Evolutionary conservation across 306 rosid species (phyloP), one percentile per base, ranked within the genome.

Genomic region (Sphenostylis stenocarpa): DNA sequence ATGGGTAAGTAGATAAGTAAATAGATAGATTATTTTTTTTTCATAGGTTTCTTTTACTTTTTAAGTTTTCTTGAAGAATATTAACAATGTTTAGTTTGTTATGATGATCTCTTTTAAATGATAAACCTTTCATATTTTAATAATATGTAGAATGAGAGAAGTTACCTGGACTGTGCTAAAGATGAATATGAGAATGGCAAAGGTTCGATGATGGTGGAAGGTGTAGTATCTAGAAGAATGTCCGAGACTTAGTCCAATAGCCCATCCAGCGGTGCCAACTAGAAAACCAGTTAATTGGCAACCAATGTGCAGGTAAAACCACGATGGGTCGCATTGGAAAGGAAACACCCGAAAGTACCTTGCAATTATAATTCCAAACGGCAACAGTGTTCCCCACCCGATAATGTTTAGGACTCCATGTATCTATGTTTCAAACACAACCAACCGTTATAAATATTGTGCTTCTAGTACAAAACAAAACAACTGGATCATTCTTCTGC

Each of bases 371-470:
- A 88, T 88, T 49, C 98, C 98, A 19, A 78, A 8, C 2, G 97
- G 98, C 75, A 94, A 70, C 2, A 92, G 3, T 3, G 81, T 78
- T 58, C 98, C 98, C 96, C 97, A 92, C 17, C 98, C 98, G 2
- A 86, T 73, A 0, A 92, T 91, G 86, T 88, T 94, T 45, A 94
- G 79, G 57, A 84, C 77, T 78, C 98, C 98, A 72, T 94, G 98
- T 70, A 87, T 86, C 97, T 94, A 29, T 10, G 69, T 58, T 60
- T 26, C 72, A 49, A 24, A 0, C 57, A 66, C 4, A 51, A 51
- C 1, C 36, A 48, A 12, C 16, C 47, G 9, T 36, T 7, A 6
- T 7, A 36, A 6, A 36, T 36, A 31, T 31, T 31, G 10, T 36
- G 10, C 9, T 7, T 36, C 39, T 36, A 36, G 39, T 36, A 36